Base-by-base conservation (phyloP, 305 asterid species). In the Fraxinus baroniana region DNA sequence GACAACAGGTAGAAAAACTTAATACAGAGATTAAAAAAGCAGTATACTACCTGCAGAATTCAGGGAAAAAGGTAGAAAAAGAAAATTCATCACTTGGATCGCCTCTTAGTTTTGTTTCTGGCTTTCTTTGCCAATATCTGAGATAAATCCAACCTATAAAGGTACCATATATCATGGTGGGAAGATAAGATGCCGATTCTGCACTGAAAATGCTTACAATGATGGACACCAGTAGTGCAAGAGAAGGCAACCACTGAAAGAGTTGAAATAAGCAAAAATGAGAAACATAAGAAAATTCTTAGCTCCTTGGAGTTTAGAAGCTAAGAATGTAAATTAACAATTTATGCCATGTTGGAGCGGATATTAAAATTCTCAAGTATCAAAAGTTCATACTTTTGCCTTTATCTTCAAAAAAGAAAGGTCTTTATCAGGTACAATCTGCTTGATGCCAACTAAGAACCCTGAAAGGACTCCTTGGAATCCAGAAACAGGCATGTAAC, bases 51-150 rank as follows among this genome's bases (percentile, higher is more conserved):
- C 97, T 89, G 78, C 94, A 73, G 82, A 92, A 64, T 76, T 91
- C 98, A 72, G 98, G 98, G 87, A 95, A 95, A 87, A 95, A 93
- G 3, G 98, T 85, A 66, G 97, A 92, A 80, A 92, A 93, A 13
- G 98, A 82, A 88, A 95, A 95, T 83, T 95, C 98, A 88, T 95
- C 98, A 88, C 98, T 95, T 72, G 98, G 97, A 84, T 95, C 98
- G 78, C 98, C 98, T 88, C 90, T 91, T 22, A 90, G 87, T 84
- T 91, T 92, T 9, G 96, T 89, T 86, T 95, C 98, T 37, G 94
- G 80, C 78, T 91, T 95, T 79, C 84, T 88, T 81, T 93, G 98
- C 97, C 97, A 95, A 87, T 92, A 95, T 87, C 98, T 89, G 79
- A 95, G 97, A 88, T 95, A 92, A 84, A 95, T 90, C 98, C 98